A percentile compares a stretch with the other conserved stretches of the same genome.
These are phyloP conservation scores for Amylocystis lapponica DNA, from an alignment of 768 basidiomycete species.

Conservation along the genomic window DNA sequence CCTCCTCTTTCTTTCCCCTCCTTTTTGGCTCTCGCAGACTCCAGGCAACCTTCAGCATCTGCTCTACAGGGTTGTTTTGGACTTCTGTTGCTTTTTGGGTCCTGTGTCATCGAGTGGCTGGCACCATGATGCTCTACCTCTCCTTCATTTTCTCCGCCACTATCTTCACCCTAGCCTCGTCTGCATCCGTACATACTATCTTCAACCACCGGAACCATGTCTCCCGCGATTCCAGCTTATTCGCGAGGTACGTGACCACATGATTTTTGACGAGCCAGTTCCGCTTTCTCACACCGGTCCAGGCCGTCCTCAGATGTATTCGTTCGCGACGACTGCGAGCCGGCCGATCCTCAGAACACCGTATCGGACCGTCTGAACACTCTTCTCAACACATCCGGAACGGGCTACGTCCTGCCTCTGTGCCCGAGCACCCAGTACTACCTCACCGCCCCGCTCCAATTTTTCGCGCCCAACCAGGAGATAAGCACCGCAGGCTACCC, in stretches of 20 bases:
- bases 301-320: constrained; percentile 1
- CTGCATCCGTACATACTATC: neutral
- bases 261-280: too few relatives aligned
- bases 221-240: neutral
- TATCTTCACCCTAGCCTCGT: neutral
- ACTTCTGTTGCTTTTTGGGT: neutral
- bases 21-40: neutral
- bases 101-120: too few relatives aligned
- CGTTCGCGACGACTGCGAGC: constrained; percentile 22
- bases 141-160: constrained; percentile 1
- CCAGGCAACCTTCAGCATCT: too few relatives aligned
- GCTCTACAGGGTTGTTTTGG: neutral
- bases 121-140: constrained; percentile 2
- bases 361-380: constrained; percentile 60
- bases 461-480: constrained; percentile 66
- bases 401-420: constrained; percentile 59
- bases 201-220: constrained; percentile 3
- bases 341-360: constrained; percentile 55
- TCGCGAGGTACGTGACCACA: constrained; percentile 1
- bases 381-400: constrained; percentile 58
- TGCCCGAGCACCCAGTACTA: constrained; percentile 60
- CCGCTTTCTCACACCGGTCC: too few relatives aligned
- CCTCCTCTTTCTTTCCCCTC: neutral
- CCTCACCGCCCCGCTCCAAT: constrained; percentile 61
- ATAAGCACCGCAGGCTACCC: constrained; percentile 80